Evolutionary conservation across 768 basidiomycete species (phyloP).

Genomic region (Rhizopogon vesiculosus): DNA sequence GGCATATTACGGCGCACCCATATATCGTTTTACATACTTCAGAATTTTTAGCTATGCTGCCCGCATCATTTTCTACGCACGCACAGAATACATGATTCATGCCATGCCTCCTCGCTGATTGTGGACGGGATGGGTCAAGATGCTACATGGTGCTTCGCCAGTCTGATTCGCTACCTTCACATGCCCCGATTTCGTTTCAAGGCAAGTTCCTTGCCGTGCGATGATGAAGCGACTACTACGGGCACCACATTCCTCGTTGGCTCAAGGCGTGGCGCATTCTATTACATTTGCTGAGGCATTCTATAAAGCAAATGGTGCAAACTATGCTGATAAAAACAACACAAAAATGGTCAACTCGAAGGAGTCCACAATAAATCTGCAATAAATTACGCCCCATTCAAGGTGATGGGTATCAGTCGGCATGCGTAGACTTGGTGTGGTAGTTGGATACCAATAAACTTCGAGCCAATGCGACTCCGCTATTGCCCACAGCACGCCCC

Average conservation of each 20-base stretch:
- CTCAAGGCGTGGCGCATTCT: too few relatives aligned
- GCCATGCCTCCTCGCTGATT: background rate
- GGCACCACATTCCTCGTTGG: too few relatives aligned
- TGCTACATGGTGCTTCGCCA: background rate
- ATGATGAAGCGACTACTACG: too few relatives aligned
- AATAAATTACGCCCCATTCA: background rate
- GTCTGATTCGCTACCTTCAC: background rate
- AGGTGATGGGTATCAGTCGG: background rate
- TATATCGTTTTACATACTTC: conserved; percentile 11
- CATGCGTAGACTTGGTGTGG: background rate
- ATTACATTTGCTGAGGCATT: too few relatives aligned
- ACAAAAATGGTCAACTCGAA: background rate
- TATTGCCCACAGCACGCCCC: conserved; percentile 17
- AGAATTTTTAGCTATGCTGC: conserved; percentile 8
- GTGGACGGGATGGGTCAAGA: background rate
- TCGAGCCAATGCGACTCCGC: background rate
- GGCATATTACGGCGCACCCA: background rate
- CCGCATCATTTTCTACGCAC: conserved; percentile 1
- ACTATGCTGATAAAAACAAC: too few relatives aligned
- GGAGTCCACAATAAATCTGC: background rate
- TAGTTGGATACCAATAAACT: background rate
- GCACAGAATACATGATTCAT: conserved; percentile 16
- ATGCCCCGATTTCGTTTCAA: too few relatives aligned
- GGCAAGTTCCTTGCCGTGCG: too few relatives aligned
- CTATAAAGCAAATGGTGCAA: too few relatives aligned